phyloP scores from a whole-genome alignment of 2,329 filamentous ascomycete species.

The Trichoderma semiorbis region DNA sequence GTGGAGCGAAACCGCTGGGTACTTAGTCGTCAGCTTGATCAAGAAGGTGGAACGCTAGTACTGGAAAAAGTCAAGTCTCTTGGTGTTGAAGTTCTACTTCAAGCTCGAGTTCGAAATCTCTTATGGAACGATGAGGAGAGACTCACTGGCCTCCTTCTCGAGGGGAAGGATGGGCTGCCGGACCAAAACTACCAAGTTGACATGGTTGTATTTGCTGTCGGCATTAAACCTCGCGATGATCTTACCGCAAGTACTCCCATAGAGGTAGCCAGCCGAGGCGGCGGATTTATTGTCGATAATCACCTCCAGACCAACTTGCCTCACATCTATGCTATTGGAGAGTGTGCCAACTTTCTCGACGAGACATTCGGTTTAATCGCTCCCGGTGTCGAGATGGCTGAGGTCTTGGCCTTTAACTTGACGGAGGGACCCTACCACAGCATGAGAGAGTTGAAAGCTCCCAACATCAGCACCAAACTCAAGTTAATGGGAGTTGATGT shows the following conservation, averaged over 20 bases:
- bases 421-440: constrained; percentile 74
- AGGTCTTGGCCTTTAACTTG: constrained; percentile 85
- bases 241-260: constrained; percentile 68
- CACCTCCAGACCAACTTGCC: constrained; percentile 66
- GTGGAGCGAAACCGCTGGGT: constrained; percentile 84
- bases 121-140: constrained; percentile 63
- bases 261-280: constrained; percentile 66
- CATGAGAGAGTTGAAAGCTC: constrained; percentile 69
- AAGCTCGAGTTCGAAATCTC: constrained; percentile 70
- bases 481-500: constrained; percentile 89
- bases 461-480: constrained; percentile 86
- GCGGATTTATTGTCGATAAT: constrained; percentile 69
- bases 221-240: constrained; percentile 76
- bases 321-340: constrained; percentile 82
- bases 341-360: constrained; percentile 85
- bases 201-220: constrained; percentile 86
- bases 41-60: constrained; percentile 76
- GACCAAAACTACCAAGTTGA: constrained; percentile 67
- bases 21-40: constrained; percentile 75
- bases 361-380: constrained; percentile 88
- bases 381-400: constrained; percentile 88
- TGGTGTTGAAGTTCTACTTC: constrained; percentile 75
- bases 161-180: constrained; percentile 55
- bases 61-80: constrained; percentile 75
- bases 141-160: constrained; percentile 72